A percentile compares a stretch with the other conserved stretches of the same genome.
phyloP scores from a whole-genome alignment of 495 filamentous ascomycete genomes.

The Physcia stellaris region DNA sequence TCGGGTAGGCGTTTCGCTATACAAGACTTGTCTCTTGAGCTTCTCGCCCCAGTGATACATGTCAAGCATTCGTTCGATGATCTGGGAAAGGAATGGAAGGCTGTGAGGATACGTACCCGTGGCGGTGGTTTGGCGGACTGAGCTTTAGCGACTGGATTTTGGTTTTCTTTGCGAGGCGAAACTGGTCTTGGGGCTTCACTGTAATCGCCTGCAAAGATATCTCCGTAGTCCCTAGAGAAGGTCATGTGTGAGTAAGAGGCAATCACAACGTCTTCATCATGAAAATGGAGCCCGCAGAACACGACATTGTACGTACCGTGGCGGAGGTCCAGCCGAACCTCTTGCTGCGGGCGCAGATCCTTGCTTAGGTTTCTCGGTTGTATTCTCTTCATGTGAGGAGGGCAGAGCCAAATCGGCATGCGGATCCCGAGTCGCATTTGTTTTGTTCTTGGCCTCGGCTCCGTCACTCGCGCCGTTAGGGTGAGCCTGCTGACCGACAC shows the following conservation, averaged over 20 bases:
- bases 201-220: constrained; percentile 45
- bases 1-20: too few species aligned
- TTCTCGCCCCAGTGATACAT: too few species aligned
- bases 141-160: constrained; percentile 21
- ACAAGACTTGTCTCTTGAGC: too few species aligned
- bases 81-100: too few species aligned
- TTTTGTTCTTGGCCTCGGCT: too few species aligned
- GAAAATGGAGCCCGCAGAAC: constrained; percentile 40
- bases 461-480: too few species aligned
- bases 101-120: too few species aligned
- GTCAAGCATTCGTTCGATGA: too few species aligned
- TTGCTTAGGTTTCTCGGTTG: constrained; percentile 23
- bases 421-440: constrained; percentile 46
- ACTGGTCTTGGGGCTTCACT: constrained; percentile 11
- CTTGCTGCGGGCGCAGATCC: constrained; percentile 25
- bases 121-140: constrained; percentile 42
- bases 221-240: constrained; percentile 44
- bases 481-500: too few species aligned
- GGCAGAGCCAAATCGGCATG: constrained; percentile 69
- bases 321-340: constrained; percentile 45
- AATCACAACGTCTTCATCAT: too few species aligned
- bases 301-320: constrained; percentile 48
- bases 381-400: constrained; percentile 44
- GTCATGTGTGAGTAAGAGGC: too few species aligned
- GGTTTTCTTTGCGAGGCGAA: constrained; percentile 9